These are phyloP conservation scores for Chlorencoelia australis DNA, from an alignment of 2,329 filamentous ascomycete species.

Conservation along the genomic window DNA sequence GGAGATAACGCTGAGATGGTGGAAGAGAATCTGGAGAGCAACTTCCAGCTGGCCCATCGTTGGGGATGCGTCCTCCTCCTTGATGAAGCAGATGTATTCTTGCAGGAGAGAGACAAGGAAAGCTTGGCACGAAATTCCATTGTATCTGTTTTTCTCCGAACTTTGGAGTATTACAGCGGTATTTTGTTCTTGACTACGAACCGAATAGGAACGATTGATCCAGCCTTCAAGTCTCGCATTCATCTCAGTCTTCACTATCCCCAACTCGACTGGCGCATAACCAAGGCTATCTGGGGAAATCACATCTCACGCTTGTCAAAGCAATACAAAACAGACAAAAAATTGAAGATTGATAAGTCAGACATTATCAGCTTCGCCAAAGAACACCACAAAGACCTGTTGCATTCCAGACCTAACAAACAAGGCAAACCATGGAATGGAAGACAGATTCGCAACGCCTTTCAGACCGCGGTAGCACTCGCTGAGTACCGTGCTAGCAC, in stretches of 20 bases:
- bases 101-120: slow-evolving; percentile 72
- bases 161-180: slow-evolving; percentile 28
- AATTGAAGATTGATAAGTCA: not conserved
- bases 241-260: slow-evolving; percentile 10
- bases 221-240: slow-evolving; percentile 22
- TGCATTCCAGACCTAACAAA: too few species aligned
- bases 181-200: slow-evolving; percentile 30
- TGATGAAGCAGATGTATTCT: slow-evolving; percentile 76
- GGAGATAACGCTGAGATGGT: slow-evolving; percentile 53
- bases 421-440: too few species aligned
- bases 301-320: not conserved
- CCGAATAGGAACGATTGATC: slow-evolving; percentile 20
- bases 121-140: slow-evolving; percentile 78
- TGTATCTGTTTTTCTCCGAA: slow-evolving; percentile 44
- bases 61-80: slow-evolving; percentile 54
- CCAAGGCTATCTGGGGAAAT: not conserved
- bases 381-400: too few species aligned
- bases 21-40: slow-evolving; percentile 34
- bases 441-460: slow-evolving; percentile 11
- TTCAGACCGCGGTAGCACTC: slow-evolving; percentile 24
- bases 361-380: too few species aligned
- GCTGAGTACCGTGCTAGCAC: too few species aligned
- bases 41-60: slow-evolving; percentile 8
- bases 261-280: not conserved
- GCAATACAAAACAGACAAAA: not conserved